Conservation (phyloP, 2,329 filamentous ascomycete genomes). For the Xylaria sp. region DNA sequence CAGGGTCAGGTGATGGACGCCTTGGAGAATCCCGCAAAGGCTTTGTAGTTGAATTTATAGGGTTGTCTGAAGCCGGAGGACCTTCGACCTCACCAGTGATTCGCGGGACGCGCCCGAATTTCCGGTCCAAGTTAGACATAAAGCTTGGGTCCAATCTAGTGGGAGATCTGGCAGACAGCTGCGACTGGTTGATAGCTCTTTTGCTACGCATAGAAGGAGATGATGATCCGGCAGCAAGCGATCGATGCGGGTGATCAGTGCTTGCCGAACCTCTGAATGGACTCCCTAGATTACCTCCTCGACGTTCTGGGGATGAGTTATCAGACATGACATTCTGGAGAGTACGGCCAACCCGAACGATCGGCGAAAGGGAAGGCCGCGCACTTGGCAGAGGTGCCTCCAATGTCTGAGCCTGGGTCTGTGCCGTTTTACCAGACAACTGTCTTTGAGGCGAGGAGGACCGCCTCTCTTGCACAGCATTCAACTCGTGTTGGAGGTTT, state of each 20-base stretch:
- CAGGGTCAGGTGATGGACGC: conserved; percentile 19
- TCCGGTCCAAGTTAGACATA: conserved; percentile 38
- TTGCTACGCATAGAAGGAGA: conserved; percentile 38
- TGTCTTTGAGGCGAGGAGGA: conserved; percentile 43
- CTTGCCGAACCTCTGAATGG: conserved; percentile 61
- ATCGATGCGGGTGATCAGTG: conserved; percentile 46
- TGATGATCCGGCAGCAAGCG: conserved; percentile 44
- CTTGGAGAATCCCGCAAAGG: conserved; percentile 26
- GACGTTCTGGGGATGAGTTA: conserved; percentile 64
- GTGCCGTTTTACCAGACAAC: conserved; percentile 34
- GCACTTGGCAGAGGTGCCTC: conserved; percentile 39
- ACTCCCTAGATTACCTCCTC: conserved; percentile 64
- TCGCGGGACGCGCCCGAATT: conserved; percentile 32
- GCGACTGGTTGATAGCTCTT: conserved; percentile 31
- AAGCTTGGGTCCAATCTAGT: conserved; percentile 40
- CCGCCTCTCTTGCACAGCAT: conserved; percentile 37
- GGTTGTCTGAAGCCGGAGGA: conserved; percentile 37
- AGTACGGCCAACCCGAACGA: conserved; percentile 66
- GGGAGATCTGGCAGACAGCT: conserved; percentile 35
- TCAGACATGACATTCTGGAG: conserved; percentile 69
- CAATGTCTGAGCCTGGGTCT: conserved; percentile 39
- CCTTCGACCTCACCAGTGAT: conserved; percentile 35
- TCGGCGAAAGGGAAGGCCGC: conserved; percentile 61
- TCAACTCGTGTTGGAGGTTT: conserved; percentile 42
- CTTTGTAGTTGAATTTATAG: conserved; percentile 33